A percentile compares a stretch with the other conserved stretches of the same genome.
Evolutionary conservation across 345 rosid species (phyloP).

Genomic region (Eucalyptus fibrosa): DNA sequence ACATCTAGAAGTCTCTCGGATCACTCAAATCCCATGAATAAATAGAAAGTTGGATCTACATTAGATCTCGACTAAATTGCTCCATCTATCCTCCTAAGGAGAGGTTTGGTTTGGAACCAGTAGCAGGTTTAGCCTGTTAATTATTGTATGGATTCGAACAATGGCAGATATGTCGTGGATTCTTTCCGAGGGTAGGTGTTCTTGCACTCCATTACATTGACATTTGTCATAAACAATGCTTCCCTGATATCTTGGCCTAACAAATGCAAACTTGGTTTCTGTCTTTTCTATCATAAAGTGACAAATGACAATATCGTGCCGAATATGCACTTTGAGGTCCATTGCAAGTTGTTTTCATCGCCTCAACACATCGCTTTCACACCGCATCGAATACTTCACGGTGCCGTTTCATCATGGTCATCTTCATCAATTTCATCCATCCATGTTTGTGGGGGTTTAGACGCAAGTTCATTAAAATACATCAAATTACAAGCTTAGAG

Average conservation of each 20-base stretch:
- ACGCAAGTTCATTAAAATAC: not conserved
- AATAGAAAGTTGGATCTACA: not conserved
- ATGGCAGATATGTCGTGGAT: not conserved
- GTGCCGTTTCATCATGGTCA: not conserved
- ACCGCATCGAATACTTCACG: not conserved
- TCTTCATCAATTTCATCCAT: not conserved
- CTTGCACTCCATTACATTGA: not conserved
- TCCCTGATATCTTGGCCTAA: not conserved
- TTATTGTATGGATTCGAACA: not conserved
- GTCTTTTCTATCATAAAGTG: not conserved
- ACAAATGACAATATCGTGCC: not conserved
- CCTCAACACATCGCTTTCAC: not conserved
- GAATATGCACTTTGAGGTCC: not conserved
- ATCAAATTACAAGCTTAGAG: not conserved
- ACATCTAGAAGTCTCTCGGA: not conserved
- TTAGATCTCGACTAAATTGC: not conserved
- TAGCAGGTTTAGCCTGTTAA: not conserved
- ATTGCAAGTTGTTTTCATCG: not conserved
- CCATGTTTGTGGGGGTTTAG: not conserved
- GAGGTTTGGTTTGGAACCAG: not conserved
- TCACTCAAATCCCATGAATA: rapidly evolving
- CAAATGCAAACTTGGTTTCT: not conserved
- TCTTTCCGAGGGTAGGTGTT: not conserved
- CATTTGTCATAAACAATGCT: not conserved
- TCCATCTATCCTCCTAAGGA: not conserved